These are phyloP conservation scores for Mycena capillaripes DNA, from an alignment of 768 basidiomycete species.

Conservation along the genomic window DNA sequence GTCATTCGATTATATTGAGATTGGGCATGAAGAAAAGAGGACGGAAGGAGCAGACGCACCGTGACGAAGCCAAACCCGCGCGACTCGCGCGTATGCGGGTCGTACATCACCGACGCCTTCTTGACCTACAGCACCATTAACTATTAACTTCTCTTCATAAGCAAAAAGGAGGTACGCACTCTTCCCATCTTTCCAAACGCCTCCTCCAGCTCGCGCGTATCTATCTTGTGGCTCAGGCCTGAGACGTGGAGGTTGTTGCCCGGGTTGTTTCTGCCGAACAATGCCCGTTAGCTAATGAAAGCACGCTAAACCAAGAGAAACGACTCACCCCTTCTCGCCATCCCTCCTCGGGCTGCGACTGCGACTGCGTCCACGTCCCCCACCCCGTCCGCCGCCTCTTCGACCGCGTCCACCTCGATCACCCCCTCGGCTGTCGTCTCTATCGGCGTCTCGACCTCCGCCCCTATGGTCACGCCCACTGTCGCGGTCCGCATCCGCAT, in stretches of 20 bases:
- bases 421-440: too few relatives aligned
- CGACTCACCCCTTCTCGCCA: slow-evolving; percentile 69
- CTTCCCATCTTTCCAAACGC: slow-evolving; percentile 91
- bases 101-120: slow-evolving; percentile 80
- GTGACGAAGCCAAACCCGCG: slow-evolving; percentile 79
- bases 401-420: too few relatives aligned
- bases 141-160: too few relatives aligned
- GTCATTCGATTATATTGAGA: too few relatives aligned
- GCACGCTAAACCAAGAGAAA: background rate
- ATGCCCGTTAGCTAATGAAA: background rate
- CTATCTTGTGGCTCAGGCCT: slow-evolving; percentile 69
- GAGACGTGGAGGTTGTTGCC: slow-evolving; percentile 79
- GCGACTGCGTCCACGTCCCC: slow-evolving; percentile 74
- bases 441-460: too few relatives aligned
- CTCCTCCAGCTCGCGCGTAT: slow-evolving; percentile 89
- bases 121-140: too few relatives aligned
- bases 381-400: background rate
- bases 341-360: slow-evolving; percentile 70
- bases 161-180: slow-evolving; percentile 51
- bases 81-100: slow-evolving; percentile 77
- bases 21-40: too few relatives aligned
- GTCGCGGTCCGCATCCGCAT: slow-evolving; percentile 46
- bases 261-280: slow-evolving; percentile 68
- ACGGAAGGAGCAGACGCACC: too few relatives aligned
- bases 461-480: too few relatives aligned